Evolutionary conservation across 1,139 yeast species (phyloP), one percentile per base, ranked within the genome.

Genomic region (Candida neerlandica): DNA sequence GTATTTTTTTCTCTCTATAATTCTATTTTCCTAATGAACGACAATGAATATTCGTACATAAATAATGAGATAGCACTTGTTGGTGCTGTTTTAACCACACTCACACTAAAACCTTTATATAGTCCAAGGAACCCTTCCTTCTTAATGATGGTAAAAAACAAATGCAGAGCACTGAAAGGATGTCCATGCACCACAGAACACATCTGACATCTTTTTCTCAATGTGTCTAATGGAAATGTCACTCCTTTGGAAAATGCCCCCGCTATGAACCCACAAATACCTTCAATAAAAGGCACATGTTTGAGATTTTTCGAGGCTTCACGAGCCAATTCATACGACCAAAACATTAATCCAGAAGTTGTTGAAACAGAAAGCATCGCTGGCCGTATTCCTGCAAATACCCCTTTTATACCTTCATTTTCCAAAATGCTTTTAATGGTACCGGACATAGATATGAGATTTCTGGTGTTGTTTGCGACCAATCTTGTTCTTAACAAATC

Each of bases 201-300:
- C 58, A 92, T 83, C 63, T 92, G 97, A 43, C 87, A 68, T 46
- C 97, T 73, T 59, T 92, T 85, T 33, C 97, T 74, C 5, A 92
- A 63, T 0, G 96, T 82, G 63, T 94, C 99, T 46, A 94, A 66
- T 0, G 99, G 99, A 65, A 90, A 94, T 0, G 91, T 85, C 0
- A 82, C 58, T 0, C 84, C 81, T 64, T 92, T 94, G 18, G 96
- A 80, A 5, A 82, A 59, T 0, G 84, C 74, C 0, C 97, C 98
- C 0, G 97, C 96, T 0, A 82, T 48, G 43, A 89, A 74, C 5
- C 97, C 96, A 51, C 92, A 85, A 14, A 80, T 56, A 0, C 85
- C 86, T 52, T 84, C 90, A 5, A 84, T 73, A 15, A 81, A 68
- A 2, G 81, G 81, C 4, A 77, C 57, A 43, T 63, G 50, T 55